Evolutionary conservation across 208 protist genomes (phyloP).

Genomic region (Wallacemonas sp.): DNA sequence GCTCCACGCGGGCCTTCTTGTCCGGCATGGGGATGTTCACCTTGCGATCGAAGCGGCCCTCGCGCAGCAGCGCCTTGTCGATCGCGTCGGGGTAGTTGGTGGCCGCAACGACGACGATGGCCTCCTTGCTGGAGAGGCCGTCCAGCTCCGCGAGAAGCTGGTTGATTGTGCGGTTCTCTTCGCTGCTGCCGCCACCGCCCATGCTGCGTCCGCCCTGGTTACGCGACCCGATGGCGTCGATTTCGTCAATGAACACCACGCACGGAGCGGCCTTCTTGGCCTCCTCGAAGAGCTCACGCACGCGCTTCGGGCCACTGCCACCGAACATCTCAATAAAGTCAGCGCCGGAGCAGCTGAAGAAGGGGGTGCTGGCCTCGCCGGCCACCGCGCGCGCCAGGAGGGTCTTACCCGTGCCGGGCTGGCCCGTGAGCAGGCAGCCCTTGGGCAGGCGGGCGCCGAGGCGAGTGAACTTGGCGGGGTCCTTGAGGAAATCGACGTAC

Average conservation of each 20-base stretch:
- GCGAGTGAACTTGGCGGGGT: constrained; percentile 94
- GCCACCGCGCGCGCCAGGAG: constrained; percentile 97
- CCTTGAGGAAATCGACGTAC: constrained; percentile 98
- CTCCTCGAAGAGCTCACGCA: constrained; percentile 96
- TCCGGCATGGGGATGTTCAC: constrained; percentile 93
- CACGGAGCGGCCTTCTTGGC: constrained; percentile 94
- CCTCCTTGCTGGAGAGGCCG: constrained; percentile 91
- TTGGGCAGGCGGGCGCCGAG: constrained; percentile 97
- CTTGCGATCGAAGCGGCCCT: constrained; percentile 93
- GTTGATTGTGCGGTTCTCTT: constrained; percentile 97
- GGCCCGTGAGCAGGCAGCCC: constrained; percentile 95
- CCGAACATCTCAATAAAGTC: constrained; percentile 99
- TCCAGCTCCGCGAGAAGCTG: constrained; percentile 97
- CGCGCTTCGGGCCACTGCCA: constrained; percentile 94
- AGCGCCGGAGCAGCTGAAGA: constrained; percentile 95
- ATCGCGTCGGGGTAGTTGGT: constrained; percentile 97
- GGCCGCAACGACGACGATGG: constrained; percentile 97
- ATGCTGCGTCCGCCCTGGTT: constrained; percentile 83
- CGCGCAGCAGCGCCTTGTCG: constrained; percentile 93
- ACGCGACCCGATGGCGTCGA: constrained; percentile 97
- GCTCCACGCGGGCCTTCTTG: constrained; percentile 72
- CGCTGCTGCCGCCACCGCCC: constrained; percentile 85
- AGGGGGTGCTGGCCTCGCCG: constrained; percentile 93
- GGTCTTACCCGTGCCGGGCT: constrained; percentile 98
- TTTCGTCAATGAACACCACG: constrained; percentile 99